These are phyloP conservation scores for Magnusiomyces ingens DNA, from an alignment of 1,139 yeast genomes.

Conservation along the genomic window DNA sequence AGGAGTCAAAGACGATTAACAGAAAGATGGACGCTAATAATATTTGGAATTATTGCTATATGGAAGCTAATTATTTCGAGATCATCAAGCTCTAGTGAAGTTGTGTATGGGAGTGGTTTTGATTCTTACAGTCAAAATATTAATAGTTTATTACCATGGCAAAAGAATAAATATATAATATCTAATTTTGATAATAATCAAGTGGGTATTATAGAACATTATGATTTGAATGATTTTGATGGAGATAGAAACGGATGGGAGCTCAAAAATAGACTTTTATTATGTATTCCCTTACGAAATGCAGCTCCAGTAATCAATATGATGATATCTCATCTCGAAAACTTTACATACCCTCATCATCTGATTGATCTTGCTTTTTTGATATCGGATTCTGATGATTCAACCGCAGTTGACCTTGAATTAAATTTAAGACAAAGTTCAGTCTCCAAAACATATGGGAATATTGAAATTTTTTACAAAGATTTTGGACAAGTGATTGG, in stretches of 20 bases:
- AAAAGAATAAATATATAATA: neutral
- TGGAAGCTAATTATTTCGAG: neutral
- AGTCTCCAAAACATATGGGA: constrained; percentile 50
- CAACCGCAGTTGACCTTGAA: constrained; percentile 50
- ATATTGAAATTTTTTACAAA: constrained; percentile 55
- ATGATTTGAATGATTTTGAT: constrained; percentile 44
- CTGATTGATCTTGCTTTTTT: constrained; percentile 57
- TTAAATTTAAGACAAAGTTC: constrained; percentile 61
- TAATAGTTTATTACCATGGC: neutral
- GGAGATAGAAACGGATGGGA: constrained; percentile 51
- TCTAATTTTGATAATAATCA: neutral
- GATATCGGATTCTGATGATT: constrained; percentile 62
- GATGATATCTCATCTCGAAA: constrained; percentile 53
- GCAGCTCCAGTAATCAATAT: constrained; percentile 59
- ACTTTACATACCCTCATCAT: constrained; percentile 59
- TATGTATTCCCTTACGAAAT: constrained; percentile 61
- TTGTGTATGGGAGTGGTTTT: neutral
- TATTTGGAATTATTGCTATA: neutral
- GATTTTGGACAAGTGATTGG: constrained; percentile 67
- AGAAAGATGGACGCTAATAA: neutral
- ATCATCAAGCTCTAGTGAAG: neutral
- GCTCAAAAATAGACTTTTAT: constrained; percentile 46
- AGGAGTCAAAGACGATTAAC: neutral
- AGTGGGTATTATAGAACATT: constrained; percentile 37
- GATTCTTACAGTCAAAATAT: neutral